These are phyloP conservation scores for Populus hybrid DNA, from an alignment of 441 rosid species.

Conservation along the genomic window DNA sequence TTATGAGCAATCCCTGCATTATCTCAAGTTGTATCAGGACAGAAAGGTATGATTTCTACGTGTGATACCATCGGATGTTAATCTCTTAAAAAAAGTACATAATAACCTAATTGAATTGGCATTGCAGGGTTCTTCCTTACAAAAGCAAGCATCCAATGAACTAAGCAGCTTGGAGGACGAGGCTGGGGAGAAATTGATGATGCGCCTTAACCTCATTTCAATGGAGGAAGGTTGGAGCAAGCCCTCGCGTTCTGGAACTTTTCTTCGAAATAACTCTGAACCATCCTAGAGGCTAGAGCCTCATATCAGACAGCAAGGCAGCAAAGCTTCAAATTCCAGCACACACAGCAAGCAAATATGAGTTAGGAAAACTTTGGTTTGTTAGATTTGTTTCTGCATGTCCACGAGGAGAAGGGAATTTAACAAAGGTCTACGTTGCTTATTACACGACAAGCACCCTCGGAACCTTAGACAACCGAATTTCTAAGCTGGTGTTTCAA, in stretches of 20 bases:
- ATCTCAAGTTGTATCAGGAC: conserved; percentile 42
- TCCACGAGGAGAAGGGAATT: neutral
- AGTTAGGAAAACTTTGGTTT: neutral
- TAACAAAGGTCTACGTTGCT: neutral
- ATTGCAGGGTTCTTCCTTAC: conserved; percentile 26
- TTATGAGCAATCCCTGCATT: conserved; percentile 45
- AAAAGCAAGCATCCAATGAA: conserved; percentile 21
- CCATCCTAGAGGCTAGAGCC: conserved; percentile 42
- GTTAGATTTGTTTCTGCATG: neutral
- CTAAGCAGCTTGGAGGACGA: conserved; percentile 42
- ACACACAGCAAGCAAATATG: neutral
- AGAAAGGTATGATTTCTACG: conserved; percentile 30
- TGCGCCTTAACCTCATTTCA: conserved; percentile 51
- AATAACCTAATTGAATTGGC: conserved; percentile 5
- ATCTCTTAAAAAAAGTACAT: neutral
- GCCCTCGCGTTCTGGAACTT: conserved; percentile 39
- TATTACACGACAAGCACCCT: neutral
- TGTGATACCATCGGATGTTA: neutral
- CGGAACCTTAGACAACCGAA: neutral
- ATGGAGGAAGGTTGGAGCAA: conserved; percentile 64
- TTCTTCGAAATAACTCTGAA: conserved; percentile 51
- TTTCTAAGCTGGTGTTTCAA: neutral
- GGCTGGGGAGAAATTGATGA: conserved; percentile 48
- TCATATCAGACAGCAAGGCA: neutral
- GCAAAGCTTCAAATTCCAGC: neutral